Conservation (phyloP, 176 grass and related monocot species). For the Neostapfia colusana region DNA sequence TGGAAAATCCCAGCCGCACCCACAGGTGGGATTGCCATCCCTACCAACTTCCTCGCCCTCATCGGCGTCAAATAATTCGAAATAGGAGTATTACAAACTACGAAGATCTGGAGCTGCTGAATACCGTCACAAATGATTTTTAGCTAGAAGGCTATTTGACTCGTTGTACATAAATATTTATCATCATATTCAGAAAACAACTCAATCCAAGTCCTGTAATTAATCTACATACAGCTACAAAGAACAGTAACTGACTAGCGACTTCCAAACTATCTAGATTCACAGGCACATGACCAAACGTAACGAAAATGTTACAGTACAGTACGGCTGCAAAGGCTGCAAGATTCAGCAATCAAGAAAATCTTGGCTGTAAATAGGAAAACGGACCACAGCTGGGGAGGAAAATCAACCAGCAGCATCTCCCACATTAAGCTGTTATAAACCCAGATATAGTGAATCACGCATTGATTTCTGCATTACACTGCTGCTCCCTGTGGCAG, state of each 20-base stretch:
- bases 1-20: too few species aligned
- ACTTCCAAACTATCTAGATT: slow-evolving; percentile 39
- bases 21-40: too few species aligned
- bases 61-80: too few species aligned
- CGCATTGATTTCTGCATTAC: slow-evolving; percentile 83
- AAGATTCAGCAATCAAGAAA: slow-evolving; percentile 37
- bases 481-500: slow-evolving; percentile 94
- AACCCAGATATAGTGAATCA: slow-evolving; percentile 54
- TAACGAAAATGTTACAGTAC: slow-evolving; percentile 31
- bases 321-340: slow-evolving; percentile 27
- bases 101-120: too few species aligned
- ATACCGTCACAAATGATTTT: too few species aligned
- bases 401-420: slow-evolving; percentile 36
- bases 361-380: slow-evolving; percentile 37
- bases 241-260: slow-evolving; percentile 31
- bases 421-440: slow-evolving; percentile 42
- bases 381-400: slow-evolving; percentile 42
- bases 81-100: too few species aligned
- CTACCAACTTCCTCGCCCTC: too few species aligned
- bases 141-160: background rate
- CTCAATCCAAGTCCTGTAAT: slow-evolving; percentile 29
- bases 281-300: background rate
- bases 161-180: slow-evolving; percentile 32
- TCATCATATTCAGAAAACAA: slow-evolving; percentile 10
- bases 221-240: slow-evolving; percentile 60